Evolutionary conservation across 2,329 filamentous ascomycete species (phyloP).

Genomic region (Metarhizium humberi): DNA sequence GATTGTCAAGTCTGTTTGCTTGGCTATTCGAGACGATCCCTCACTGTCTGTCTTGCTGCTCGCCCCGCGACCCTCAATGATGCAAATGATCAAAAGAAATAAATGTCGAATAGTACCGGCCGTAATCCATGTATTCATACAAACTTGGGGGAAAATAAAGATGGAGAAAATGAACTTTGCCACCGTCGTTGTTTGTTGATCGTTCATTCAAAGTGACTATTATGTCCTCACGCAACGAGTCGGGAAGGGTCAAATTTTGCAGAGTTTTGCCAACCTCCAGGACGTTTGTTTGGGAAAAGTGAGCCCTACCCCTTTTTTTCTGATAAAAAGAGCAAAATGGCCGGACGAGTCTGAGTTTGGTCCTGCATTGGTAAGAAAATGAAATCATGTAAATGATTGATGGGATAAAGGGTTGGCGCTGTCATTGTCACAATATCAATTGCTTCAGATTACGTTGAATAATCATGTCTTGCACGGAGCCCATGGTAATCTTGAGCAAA

Average conservation of each 20-base stretch:
- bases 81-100: neutral
- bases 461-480: slow-evolving; percentile 79
- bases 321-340: neutral
- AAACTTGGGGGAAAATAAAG: neutral
- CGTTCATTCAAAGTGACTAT: neutral
- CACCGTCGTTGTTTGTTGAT: neutral
- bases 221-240: too few relatives aligned
- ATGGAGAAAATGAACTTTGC: neutral
- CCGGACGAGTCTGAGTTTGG: neutral
- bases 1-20: neutral
- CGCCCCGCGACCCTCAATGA: neutral
- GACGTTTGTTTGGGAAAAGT: neutral
- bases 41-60: neutral
- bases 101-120: neutral
- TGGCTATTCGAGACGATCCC: neutral
- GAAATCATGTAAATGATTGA: neutral
- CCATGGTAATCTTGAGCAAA: slow-evolving; percentile 77
- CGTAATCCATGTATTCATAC: slow-evolving; percentile 7
- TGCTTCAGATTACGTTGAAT: slow-evolving; percentile 76
- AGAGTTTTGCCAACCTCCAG: neutral
- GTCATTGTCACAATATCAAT: slow-evolving; percentile 42
- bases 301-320: neutral
- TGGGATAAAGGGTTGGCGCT: neutral
- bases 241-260: too few relatives aligned
- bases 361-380: neutral